A percentile compares a stretch with the other conserved stretches of the same genome.
These are phyloP conservation scores for Aspergillus heteromorphus DNA, from an alignment of 495 filamentous ascomycete genomes.

Conservation along the genomic window DNA sequence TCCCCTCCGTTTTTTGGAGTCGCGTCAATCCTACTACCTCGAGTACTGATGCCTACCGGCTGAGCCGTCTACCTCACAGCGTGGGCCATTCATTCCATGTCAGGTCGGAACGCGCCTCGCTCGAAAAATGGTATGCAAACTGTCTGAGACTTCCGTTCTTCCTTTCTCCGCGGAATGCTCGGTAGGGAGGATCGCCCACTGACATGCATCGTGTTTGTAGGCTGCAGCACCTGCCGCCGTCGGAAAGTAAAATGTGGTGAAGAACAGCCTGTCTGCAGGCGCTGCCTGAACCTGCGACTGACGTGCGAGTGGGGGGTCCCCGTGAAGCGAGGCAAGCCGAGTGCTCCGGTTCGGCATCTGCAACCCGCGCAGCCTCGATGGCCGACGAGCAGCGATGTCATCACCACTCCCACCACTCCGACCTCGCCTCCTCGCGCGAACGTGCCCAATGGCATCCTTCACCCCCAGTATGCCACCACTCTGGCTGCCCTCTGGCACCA, in stretches of 20 bases:
- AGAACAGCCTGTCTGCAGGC: conserved; percentile 43
- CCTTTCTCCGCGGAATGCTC: conserved; percentile 9
- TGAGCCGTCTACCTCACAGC: conserved; percentile 8
- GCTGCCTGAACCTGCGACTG: conserved; percentile 33
- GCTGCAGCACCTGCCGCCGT: conserved; percentile 50
- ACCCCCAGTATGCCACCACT: conserved; percentile 4
- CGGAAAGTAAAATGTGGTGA: conserved; percentile 55
- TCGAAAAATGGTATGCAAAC: conserved; percentile 37
- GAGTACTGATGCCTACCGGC: conserved; percentile 15
- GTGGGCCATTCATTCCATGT: conserved; percentile 30
- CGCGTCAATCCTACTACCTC: not conserved
- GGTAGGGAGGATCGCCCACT: not conserved
- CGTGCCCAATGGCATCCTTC: not conserved
- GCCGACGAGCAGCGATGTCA: not conserved
- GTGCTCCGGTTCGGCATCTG: conserved; percentile 26
- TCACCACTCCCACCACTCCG: conserved; percentile 1
- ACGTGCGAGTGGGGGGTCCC: conserved; percentile 36
- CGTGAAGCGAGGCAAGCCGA: conserved; percentile 26
- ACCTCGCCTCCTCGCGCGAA: not conserved
- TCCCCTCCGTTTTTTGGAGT: not conserved
- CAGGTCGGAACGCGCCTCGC: conserved; percentile 41
- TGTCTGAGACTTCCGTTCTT: not conserved
- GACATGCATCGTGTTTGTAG: conserved; percentile 19
- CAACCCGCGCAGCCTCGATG: conserved; percentile 22
- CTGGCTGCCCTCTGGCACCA: not conserved